Conservation (phyloP, 2,329 filamentous ascomycete genomes). For the Colletotrichum tropicicola region DNA sequence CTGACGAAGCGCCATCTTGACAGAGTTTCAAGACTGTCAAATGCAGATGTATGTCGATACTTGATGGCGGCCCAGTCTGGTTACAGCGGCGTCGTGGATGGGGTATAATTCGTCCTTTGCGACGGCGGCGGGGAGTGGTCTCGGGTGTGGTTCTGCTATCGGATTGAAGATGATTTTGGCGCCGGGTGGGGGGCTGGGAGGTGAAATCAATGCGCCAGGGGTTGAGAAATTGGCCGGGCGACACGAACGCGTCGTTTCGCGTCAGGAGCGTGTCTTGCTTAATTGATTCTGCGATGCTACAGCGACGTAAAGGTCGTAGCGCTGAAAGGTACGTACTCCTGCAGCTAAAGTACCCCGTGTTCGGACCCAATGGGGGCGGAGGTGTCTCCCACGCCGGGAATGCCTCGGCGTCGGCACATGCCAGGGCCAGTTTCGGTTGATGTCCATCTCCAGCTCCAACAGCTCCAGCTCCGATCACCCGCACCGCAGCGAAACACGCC, state of each 20-base stretch:
- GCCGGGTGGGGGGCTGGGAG: conserved; percentile 35
- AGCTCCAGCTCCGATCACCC: conserved; percentile 3
- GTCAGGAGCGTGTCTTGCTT: conserved; percentile 18
- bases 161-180: conserved; percentile 26
- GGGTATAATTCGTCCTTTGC: conserved; percentile 3
- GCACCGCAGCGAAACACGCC: conserved; percentile 1
- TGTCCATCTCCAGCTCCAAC: conserved; percentile 18
- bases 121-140: conserved; percentile 7
- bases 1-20: conserved; percentile 84
- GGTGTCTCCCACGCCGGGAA: conserved; percentile 21
- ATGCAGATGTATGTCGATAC: neutral
- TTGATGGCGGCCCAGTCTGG: neutral
- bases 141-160: conserved; percentile 9
- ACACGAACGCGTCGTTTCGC: conserved; percentile 34
- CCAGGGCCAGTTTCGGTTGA: conserved; percentile 30
- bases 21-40: conserved; percentile 13
- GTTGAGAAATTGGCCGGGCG: conserved; percentile 32
- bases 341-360: conserved; percentile 18
- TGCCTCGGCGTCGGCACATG: conserved; percentile 42
- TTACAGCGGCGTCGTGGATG: neutral
- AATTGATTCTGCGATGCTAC: conserved; percentile 23
- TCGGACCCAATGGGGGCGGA: conserved; percentile 24
- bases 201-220: conserved; percentile 32
- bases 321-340: conserved; percentile 6
- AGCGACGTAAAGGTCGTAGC: neutral